Base-by-base conservation (phyloP, 352 stramenopile genomes). In the Phytophthora capsici region DNA sequence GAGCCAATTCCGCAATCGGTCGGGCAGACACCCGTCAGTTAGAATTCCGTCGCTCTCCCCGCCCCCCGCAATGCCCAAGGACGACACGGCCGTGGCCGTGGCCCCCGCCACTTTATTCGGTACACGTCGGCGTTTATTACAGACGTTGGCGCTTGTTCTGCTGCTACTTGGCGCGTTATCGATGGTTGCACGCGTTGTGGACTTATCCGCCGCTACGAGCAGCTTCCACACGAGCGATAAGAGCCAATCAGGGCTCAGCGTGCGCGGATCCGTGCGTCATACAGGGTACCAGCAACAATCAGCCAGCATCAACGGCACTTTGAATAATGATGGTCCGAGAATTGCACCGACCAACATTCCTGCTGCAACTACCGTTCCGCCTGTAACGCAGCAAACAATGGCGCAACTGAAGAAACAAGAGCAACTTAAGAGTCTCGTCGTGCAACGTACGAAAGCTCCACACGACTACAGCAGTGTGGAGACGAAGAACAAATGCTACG, bases 21-120 rank as follows among this genome's bases (percentile, higher is more conserved):
- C 22, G 22, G 16, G 28, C 26, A 1, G n/a, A 7, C 3, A 26
- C 32, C 25, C 47, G 34, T 34, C 36, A 40, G 45, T 54, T 49
- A 66, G 43, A 34, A 71, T 71, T 67, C 63, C 63, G 63, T 71
- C 63, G 30, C 57, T 71, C 30, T 71, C 63, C 20, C 57, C 57
- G 41, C 63, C 63, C 34, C 63, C 63, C 49, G 63, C 63, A 26
- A 66, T 66, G 58, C 19, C 32, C 23, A 61, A 66, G 50, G 51
- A 66, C 40, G 37, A 61, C 26, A 48, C 53, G 26, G 53, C 37
- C 7, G 57, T 43, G 38, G 37, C 62, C 37, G 36, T 48, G 17
- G 44, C 61, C 30, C 36, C 49, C 26, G 43, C 51, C 22, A 36
- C 38, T 16, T 44, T 37, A 12, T 66, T 51, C 58, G 32, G 58